Conservation (phyloP, 345 rosid species). For the Bruguiera parviflora region DNA sequence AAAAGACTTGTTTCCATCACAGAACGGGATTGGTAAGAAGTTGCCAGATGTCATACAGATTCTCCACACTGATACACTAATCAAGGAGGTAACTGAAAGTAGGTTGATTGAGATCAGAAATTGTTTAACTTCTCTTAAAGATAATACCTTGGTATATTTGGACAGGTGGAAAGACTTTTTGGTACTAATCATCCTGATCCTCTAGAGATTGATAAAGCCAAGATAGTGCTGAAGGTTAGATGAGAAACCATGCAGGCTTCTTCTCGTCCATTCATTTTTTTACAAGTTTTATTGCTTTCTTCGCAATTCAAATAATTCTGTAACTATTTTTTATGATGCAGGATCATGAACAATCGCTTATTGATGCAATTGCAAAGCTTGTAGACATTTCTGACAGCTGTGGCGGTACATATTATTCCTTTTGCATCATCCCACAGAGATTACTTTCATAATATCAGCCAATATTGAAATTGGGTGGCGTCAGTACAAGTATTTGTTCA, state of each 20-base stretch:
- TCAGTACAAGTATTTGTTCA: neutral
- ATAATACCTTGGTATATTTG: slow-evolving; percentile 5
- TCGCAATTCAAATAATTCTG: slow-evolving; percentile 1
- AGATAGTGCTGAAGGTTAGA: slow-evolving; percentile 67
- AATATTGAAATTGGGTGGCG: neutral
- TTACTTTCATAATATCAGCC: neutral
- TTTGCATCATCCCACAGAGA: slow-evolving; percentile 2
- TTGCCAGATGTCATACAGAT: slow-evolving; percentile 55
- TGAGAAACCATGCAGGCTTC: slow-evolving; percentile 15
- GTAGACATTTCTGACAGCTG: slow-evolving; percentile 74
- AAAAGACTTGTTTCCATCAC: slow-evolving; percentile 60
- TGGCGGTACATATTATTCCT: slow-evolving; percentile 39
- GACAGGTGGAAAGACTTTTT: slow-evolving; percentile 79
- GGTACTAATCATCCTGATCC: slow-evolving; percentile 64
- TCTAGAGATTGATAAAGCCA: slow-evolving; percentile 74
- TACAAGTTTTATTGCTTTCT: neutral
- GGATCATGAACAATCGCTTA: slow-evolving; percentile 82
- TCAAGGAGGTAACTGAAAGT: slow-evolving; percentile 57
- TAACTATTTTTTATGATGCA: slow-evolving; percentile 24
- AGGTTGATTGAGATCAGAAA: slow-evolving; percentile 10
- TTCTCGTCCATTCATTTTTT: neutral
- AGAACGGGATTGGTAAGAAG: slow-evolving; percentile 77
- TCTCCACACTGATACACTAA: slow-evolving; percentile 63
- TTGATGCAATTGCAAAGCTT: slow-evolving; percentile 67
- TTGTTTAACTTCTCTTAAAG: neutral